Evolutionary conservation across 139 green algal genomes (phyloP).

Genomic region (Chlorella sp.): DNA sequence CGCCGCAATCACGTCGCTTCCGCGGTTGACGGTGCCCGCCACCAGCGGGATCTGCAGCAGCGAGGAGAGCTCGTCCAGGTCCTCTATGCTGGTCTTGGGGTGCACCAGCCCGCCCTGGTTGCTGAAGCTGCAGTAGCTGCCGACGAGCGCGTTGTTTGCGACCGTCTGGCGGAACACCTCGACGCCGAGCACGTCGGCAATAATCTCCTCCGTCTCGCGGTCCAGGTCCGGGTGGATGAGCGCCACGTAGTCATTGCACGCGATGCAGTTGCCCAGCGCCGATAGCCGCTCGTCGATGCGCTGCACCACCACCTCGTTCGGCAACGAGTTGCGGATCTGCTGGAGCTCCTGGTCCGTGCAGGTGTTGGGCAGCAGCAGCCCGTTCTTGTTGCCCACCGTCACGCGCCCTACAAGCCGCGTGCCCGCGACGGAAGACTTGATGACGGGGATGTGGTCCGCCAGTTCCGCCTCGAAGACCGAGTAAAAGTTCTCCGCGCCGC

Average conservation of each 20-base stretch:
- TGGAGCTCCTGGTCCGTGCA: slow-evolving; percentile 94
- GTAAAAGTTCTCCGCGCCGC: slow-evolving; percentile 97
- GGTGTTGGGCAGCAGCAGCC: slow-evolving; percentile 92
- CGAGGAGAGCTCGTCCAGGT: slow-evolving; percentile 96
- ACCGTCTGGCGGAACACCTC: slow-evolving; percentile 99
- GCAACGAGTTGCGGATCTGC: slow-evolving; percentile 96
- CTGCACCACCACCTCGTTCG: slow-evolving; percentile 97
- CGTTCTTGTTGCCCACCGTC: slow-evolving; percentile 94
- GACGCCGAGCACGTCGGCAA: slow-evolving; percentile 94
- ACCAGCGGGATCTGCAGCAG: slow-evolving; percentile 95
- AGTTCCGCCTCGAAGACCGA: slow-evolving; percentile 97
- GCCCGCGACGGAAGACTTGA: slow-evolving; percentile 86
- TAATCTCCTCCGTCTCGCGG: slow-evolving; percentile 33
- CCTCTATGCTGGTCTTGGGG: slow-evolving; percentile 92
- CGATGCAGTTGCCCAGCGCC: slow-evolving; percentile 97
- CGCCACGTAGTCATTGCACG: slow-evolving; percentile 97
- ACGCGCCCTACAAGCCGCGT: slow-evolving; percentile 93
- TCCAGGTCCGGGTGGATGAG: slow-evolving; percentile 98
- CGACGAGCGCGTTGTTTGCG: slow-evolving; percentile 89
- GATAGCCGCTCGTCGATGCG: slow-evolving; percentile 94
- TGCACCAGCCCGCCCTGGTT: slow-evolving; percentile 81
- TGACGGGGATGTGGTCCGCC: slow-evolving; percentile 92
- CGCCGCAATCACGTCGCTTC: slow-evolving; percentile 87
- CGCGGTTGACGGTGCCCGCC: slow-evolving; percentile 94
- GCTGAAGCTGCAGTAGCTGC: slow-evolving; percentile 89